Evolutionary conservation across 2,329 filamentous ascomycete genomes (phyloP), one percentile per base, ranked within the genome.

Genomic region (Trichoderma asperellum): DNA sequence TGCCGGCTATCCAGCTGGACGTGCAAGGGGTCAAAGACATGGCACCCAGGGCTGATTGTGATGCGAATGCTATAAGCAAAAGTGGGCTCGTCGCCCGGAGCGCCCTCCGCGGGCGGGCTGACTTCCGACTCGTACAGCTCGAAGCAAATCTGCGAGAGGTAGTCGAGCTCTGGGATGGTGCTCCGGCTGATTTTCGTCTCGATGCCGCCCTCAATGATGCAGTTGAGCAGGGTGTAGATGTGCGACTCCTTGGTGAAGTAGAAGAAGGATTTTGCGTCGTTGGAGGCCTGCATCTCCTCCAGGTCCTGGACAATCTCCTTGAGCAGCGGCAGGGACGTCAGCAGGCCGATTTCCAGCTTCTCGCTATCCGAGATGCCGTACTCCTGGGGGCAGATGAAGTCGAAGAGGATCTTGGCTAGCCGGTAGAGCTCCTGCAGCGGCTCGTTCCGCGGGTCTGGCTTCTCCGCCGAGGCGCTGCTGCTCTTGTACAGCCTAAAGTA

Each of bases 221-320:
- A 98, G 80, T 99, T 99, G 70, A 99, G 88, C 5, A 99, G 87
- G 5, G 96, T 99, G 82, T 99, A 99, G 72, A 99, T 97, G 79
- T 99, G 96, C 0, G 93, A 97, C 81, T 99, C 96, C 80, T 99
- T 99, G 72, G 96, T 99, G 80, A 99, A 99, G 83, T 99, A 99
- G 81, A 98, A 93, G 84, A 98, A 98, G 1, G 92, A 95, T 78
- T 97, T 97, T 56, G 94, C 94, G 73, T 96, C 92, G 65, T 95
- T 91, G 0, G 93, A 96, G 4, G 96, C 95, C 81, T 99, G 96
- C 80, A 98, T 93, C 80, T 98, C 94, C 82, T 99, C 96, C 2
- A 99, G 86, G 76, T 99, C 95, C 76, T 94, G 92, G 7, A 99
- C 96, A 75, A 99, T 97, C 81, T 99, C 96, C 79, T 96, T 96